Base-by-base conservation (phyloP, 2,329 filamentous ascomycete genomes). In the Fusarium xylarioides region DNA sequence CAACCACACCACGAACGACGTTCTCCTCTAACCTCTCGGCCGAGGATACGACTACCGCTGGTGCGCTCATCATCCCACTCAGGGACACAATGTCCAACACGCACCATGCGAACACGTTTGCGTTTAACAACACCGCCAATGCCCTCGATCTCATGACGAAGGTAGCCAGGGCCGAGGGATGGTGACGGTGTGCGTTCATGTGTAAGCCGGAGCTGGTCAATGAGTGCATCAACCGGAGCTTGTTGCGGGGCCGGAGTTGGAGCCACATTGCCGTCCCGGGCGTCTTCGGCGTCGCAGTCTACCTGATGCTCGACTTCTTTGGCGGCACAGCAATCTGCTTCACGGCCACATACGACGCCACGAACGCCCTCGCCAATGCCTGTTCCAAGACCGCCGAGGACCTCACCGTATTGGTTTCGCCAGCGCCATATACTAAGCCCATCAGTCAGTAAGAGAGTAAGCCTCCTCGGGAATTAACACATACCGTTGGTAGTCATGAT, bases 1-100 rank as follows among this genome's bases (percentile, higher is more conserved):
- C 95, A 98, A 0, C 93, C 94, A 81, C 95, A 98, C 94, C 94
- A 97, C 79, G 93, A 95, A 68, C 95, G 88, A 63, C 90, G 86
- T 54, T 83, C 82, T 2, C 93, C 93, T 19, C 85, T 85, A 60
- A 91, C 87, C 82, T 98, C 95, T 30, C 92, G 85, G 21, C 87
- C 86, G 32, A 98, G 84, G 74, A 92, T 92, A 64, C 87, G 86
- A 9, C 90, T 90, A 12, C 87, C 77, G 5, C 67, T 86, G 40
- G 88, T 88, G 63, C 89, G 87, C 82, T 97, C 94, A 78, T 95
- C 94, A 73, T 93, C 92, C 83, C 91, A 95, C 80, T 97, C 94
- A 70, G 92, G 92, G 18, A 98, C 95, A 70, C 92, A 94, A 9
- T 92, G 93, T 2, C 95, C 95, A 1, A 98, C 91, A 67, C 88